Percentiles rank a stretch among this genome's conserved stretches.
These are phyloP conservation scores for Penicillium paxilli DNA, from an alignment of 495 filamentous ascomycete genomes.

Conservation along the genomic window DNA sequence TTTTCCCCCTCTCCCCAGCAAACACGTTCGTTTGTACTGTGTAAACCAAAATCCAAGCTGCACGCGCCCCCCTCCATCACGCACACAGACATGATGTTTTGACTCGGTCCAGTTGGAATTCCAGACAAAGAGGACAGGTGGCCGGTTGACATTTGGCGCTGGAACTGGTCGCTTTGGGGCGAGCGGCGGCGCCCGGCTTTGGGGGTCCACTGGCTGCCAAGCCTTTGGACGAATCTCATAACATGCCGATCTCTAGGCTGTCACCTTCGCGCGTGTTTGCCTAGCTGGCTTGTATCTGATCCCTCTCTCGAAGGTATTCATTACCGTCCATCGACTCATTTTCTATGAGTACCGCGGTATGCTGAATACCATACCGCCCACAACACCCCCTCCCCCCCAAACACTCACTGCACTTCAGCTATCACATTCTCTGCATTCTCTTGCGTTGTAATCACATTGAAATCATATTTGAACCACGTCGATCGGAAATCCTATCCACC, in stretches of 20 bases:
- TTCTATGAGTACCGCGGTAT: slow-evolving; percentile 24
- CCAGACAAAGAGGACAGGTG: slow-evolving; percentile 22
- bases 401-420: too few species aligned
- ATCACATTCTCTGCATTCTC: slow-evolving; percentile 13
- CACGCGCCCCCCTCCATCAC: not conserved
- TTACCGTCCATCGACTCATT: slow-evolving; percentile 21
- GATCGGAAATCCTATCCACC: not conserved
- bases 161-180: slow-evolving; percentile 19
- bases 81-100: not conserved
- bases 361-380: slow-evolving; percentile 22
- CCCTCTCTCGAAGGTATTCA: too few species aligned
- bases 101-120: slow-evolving; percentile 9
- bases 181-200: slow-evolving; percentile 1
- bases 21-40: too few species aligned
- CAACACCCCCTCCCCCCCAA: not conserved
- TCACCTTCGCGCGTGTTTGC: not conserved
- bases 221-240: slow-evolving; percentile 24
- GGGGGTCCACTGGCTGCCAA: slow-evolving; percentile 21
- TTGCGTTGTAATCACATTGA: slow-evolving; percentile 1
- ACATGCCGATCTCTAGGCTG: slow-evolving; percentile 11
- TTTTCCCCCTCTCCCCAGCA: too few species aligned
- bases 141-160: slow-evolving; percentile 18
- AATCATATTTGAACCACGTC: not conserved
- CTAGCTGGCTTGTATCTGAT: not conserved
- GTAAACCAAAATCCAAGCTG: too few species aligned